A percentile compares a stretch with the other conserved stretches of the same genome.
These are phyloP conservation scores for Purpureocillium lavendulum DNA, from an alignment of 2,329 filamentous ascomycete genomes.

Conservation along the genomic window DNA sequence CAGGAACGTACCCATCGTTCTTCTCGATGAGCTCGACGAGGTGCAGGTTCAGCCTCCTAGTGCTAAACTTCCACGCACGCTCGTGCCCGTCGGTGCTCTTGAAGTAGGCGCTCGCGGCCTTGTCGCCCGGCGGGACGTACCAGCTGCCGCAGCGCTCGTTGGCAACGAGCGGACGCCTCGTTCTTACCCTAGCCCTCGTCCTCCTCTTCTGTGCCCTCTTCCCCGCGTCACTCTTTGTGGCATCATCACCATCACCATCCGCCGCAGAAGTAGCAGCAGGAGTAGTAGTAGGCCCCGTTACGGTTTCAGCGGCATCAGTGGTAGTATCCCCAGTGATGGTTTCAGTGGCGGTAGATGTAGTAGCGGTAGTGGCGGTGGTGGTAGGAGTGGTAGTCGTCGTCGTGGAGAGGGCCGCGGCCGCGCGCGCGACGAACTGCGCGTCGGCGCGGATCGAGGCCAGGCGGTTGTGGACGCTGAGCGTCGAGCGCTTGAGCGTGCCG, in stretches of 20 bases:
- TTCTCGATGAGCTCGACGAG: conserved; percentile 59
- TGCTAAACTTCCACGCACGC: conserved; percentile 84
- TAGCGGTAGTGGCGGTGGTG: too few relatives aligned
- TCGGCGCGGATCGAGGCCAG: conserved; percentile 72
- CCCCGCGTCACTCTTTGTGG: not conserved
- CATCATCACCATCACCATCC: too few relatives aligned
- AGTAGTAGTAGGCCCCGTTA: too few relatives aligned
- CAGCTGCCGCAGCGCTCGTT: conserved; percentile 96
- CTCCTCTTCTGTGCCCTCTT: not conserved
- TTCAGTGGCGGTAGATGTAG: too few relatives aligned
- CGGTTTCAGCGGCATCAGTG: too few relatives aligned
- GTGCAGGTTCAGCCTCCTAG: conserved; percentile 76
- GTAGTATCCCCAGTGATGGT: too few relatives aligned
- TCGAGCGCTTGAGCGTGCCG: conserved; percentile 63
- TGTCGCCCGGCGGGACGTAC: conserved; percentile 66
- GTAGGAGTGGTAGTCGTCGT: too few relatives aligned
- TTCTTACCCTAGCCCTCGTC: not conserved
- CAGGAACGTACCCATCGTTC: conserved; percentile 52
- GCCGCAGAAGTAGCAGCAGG: too few relatives aligned
- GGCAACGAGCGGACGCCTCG: conserved; percentile 63
- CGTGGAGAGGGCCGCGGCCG: conserved; percentile 39
- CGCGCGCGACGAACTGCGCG: conserved; percentile 61
- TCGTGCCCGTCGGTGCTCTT: conserved; percentile 96
- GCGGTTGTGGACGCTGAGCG: conserved; percentile 73
- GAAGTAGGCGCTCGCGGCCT: conserved; percentile 78